These are phyloP conservation scores for Nitzschia sp. DNA, from an alignment of 108 stramenopile genomes.

Conservation along the genomic window DNA sequence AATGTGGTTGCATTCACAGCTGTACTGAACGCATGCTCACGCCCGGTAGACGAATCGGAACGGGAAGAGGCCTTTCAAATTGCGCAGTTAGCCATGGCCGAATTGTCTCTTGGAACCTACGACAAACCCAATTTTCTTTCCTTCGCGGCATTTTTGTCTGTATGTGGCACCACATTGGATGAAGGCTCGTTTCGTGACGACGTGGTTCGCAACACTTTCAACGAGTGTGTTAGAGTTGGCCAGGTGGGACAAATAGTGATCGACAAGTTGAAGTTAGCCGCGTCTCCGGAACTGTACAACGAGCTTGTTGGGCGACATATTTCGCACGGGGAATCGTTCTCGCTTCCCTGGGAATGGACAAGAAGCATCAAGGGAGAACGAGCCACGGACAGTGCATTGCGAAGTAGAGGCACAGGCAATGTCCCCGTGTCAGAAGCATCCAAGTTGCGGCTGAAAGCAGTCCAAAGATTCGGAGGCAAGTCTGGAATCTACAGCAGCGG, in stretches of 20 bases:
- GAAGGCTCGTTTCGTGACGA: conserved; percentile 31
- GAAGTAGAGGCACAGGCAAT: background rate
- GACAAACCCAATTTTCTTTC: conserved; percentile 64
- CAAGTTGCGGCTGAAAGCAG: conserved; percentile 16
- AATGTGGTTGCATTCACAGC: conserved; percentile 63
- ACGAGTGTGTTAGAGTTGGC: conserved; percentile 45
- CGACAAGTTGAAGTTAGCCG: conserved; percentile 48
- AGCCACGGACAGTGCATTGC: background rate
- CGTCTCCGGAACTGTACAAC: conserved; percentile 31
- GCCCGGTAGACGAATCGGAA: conserved; percentile 44
- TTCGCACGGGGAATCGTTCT: background rate
- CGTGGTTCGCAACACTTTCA: conserved; percentile 42
- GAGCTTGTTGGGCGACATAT: conserved; percentile 32
- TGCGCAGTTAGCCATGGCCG: conserved; percentile 27
- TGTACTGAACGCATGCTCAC: conserved; percentile 74
- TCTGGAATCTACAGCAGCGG: conserved; percentile 10
- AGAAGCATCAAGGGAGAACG: conserved; percentile 10
- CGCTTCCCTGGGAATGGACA: conserved; percentile 13
- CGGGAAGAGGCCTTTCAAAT: conserved; percentile 41
- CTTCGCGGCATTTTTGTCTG: conserved; percentile 64
- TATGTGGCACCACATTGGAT: conserved; percentile 50
- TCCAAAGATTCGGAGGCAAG: conserved; percentile 16
- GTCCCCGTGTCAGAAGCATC: conserved; percentile 7
- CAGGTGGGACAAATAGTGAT: conserved; percentile 65
- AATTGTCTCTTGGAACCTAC: conserved; percentile 36